Evolutionary conservation across 257 asterid genomes (phyloP), one percentile per base, ranked within the genome.

Genomic region (Nicotiana attenuata): DNA sequence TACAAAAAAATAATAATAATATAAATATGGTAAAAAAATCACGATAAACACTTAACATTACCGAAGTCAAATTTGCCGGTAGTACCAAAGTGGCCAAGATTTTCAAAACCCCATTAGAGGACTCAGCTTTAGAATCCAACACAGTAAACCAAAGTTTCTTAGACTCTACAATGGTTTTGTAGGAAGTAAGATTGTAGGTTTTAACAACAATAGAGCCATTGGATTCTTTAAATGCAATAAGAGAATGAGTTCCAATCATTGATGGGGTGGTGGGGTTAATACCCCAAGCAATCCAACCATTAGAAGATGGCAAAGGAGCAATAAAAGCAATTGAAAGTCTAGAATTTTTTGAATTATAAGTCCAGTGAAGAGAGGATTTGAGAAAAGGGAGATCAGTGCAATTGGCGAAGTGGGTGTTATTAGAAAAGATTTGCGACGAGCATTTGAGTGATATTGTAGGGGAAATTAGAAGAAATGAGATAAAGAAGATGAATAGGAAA

Each of bases 241-340:
- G 80, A 1, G 97, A 50, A 31, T 91, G 94, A 47, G 98, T 33
- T 0, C 99, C 97, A 2, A 71, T 4, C 99, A 95, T 93, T 33
- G 90, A 92, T 3, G 87, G 35, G 7, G 22, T 80, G 57, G 78
- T 86, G 2, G 97, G 97, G 86, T 93, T 95, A 3, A 95, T 83
- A 41, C 90, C 98, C 97, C 97, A 95, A 0, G 97, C 89, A 22
- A 91, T 67, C 98, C 97, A 95, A n/a, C 98, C 98, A 29, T 82
- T 61, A 67, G 90, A 57, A 7, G 64, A 80, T 7, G 92, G 77
- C 29, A 93, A 94, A 17, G 91, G 84, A 0, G 94, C 97, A 20
- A 81, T 31, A 89, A 91, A 93, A 67, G 93, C 91, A 53, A 94
- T 9, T 33, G 93, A 82, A 80, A 94, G 89, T 2, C 92, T 85